A percentile compares a stretch with the other conserved stretches of the same genome.
These are phyloP conservation scores for Scleromitrula shiraiana DNA, from an alignment of 2,329 filamentous ascomycete genomes.

Conservation along the genomic window DNA sequence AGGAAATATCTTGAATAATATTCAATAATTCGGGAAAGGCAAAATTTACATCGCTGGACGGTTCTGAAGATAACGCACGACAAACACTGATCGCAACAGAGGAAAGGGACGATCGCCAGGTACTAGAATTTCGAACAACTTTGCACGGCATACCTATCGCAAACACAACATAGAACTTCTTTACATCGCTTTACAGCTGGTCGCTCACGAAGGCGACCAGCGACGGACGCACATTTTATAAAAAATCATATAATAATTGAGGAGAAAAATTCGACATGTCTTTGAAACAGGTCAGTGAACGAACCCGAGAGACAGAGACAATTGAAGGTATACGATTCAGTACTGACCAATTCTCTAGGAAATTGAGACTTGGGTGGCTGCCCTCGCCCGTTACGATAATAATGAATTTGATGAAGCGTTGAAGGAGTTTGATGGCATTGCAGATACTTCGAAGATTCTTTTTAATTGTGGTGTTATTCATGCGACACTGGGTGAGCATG, in stretches of 20 bases:
- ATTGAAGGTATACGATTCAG: neutral
- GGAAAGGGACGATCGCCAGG: neutral
- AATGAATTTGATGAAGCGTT: conserved; percentile 93
- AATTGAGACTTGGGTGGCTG: conserved; percentile 97
- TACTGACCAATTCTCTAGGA: conserved; percentile 44
- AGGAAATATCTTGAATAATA: conserved; percentile 7
- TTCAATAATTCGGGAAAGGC: neutral
- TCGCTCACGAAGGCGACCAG: conserved; percentile 17
- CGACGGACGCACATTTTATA: neutral
- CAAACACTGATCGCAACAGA: conserved; percentile 4
- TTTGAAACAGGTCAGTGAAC: conserved; percentile 34
- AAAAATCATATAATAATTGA: conserved; percentile 8
- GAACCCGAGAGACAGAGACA: neutral
- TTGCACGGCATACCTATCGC: conserved; percentile 4
- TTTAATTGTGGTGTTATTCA: conserved; percentile 99
- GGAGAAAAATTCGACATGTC: conserved; percentile 29
- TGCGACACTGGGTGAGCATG: conserved; percentile 91
- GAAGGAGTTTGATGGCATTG: conserved; percentile 73
- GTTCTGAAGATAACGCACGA: conserved; percentile 1
- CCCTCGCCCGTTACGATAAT: conserved; percentile 87
- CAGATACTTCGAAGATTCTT: conserved; percentile 94
- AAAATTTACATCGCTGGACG: conserved; percentile 6
- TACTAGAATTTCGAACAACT: conserved; percentile 7
- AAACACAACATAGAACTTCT: conserved; percentile 3
- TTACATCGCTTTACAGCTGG: conserved; percentile 14